phyloP scores from a whole-genome alignment of 2,329 filamentous ascomycete genomes.

The Penicillium sp. region DNA sequence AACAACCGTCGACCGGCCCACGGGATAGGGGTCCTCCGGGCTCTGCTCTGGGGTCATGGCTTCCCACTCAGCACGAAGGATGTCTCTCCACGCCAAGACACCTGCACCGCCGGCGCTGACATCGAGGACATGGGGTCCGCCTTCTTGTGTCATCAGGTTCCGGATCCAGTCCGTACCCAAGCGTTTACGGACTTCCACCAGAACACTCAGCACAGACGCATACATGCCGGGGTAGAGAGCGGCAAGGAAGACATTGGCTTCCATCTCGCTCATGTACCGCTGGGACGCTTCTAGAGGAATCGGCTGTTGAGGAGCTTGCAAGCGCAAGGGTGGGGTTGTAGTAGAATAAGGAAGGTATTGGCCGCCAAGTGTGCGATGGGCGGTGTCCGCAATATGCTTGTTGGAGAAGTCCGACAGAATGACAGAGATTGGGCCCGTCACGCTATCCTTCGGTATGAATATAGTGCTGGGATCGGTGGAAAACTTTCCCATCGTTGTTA shows the following conservation, averaged over 20 bases:
- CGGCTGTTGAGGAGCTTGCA: slow-evolving; percentile 46
- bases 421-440: slow-evolving; percentile 62
- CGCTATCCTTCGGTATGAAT: slow-evolving; percentile 59
- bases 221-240: slow-evolving; percentile 55
- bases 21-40: slow-evolving; percentile 35
- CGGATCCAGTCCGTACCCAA: slow-evolving; percentile 53
- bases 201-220: slow-evolving; percentile 47
- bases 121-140: slow-evolving; percentile 52
- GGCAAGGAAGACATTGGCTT: slow-evolving; percentile 52
- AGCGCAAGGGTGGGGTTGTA: slow-evolving; percentile 52
- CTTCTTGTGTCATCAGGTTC: slow-evolving; percentile 47
- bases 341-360: slow-evolving; percentile 66
- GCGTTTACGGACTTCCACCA: slow-evolving; percentile 55
- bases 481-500: slow-evolving; percentile 66
- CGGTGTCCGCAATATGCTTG: slow-evolving; percentile 64
- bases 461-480: slow-evolving; percentile 65
- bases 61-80: slow-evolving; percentile 74
- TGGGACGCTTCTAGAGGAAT: slow-evolving; percentile 51
- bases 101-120: slow-evolving; percentile 55
- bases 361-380: slow-evolving; percentile 69
- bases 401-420: slow-evolving; percentile 61
- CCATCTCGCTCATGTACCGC: slow-evolving; percentile 51
- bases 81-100: slow-evolving; percentile 56
- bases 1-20: slow-evolving; percentile 71
- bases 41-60: slow-evolving; percentile 46